Percentiles rank a stretch among this genome's conserved stretches.
Conservation (phyloP, 208 protist species). For the Crithidia sp. region DNA sequence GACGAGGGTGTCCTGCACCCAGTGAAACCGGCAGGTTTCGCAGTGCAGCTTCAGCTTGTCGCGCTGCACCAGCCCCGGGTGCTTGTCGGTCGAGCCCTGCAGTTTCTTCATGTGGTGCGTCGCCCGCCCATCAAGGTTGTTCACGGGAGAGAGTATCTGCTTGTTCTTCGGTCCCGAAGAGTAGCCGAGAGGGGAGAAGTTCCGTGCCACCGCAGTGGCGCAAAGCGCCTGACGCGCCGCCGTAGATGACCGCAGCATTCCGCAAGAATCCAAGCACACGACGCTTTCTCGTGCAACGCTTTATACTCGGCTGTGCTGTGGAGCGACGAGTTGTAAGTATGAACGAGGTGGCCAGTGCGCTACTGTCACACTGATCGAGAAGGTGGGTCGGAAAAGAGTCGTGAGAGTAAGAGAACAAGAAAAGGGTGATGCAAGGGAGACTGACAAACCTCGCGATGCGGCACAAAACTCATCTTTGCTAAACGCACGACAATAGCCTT, state of each 20-base stretch:
- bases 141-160: conserved; percentile 53
- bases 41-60: conserved; percentile 77
- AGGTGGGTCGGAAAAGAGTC: no score
- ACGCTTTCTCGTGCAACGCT: no score
- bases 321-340: no score
- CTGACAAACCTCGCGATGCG: no score
- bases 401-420: no score
- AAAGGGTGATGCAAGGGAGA: no score
- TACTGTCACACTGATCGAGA: no score
- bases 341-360: no score
- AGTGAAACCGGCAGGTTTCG: conserved; percentile 77
- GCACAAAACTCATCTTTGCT: no score
- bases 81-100: conserved; percentile 56
- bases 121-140: conserved; percentile 68
- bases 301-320: no score
- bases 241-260: conserved; percentile 21
- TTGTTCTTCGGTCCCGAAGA: conserved; percentile 72
- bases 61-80: conserved; percentile 61
- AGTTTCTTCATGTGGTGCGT: conserved; percentile 75
- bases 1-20: conserved; percentile 81
- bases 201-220: conserved; percentile 35
- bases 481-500: no score
- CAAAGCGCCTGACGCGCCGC: conserved; percentile 13
- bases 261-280: no score
- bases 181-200: conserved; percentile 81